Evolutionary conservation across 139 green algal species (phyloP).

Genomic region (Pleodorina starrii): DNA sequence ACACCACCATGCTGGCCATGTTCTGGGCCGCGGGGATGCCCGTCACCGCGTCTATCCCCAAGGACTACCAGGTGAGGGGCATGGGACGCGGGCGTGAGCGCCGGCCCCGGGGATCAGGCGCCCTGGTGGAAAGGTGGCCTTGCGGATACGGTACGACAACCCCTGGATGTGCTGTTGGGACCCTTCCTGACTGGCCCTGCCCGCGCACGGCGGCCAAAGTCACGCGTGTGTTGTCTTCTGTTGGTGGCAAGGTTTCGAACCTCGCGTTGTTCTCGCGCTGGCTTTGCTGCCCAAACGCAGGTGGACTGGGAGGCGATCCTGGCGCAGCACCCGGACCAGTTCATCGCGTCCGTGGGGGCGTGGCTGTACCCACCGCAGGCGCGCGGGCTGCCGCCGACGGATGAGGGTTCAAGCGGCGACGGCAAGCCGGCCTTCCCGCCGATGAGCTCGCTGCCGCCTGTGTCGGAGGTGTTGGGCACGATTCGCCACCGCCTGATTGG

Average conservation of each 20-base stretch:
- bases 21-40: conserved; percentile 90
- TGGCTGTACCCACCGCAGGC: conserved; percentile 54
- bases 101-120: no score
- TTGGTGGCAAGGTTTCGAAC: no score
- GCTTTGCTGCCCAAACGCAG: no score
- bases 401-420: not conserved
- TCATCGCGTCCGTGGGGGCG: conserved; percentile 60
- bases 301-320: conserved; percentile 96
- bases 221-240: no score
- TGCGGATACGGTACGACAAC: no score
- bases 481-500: conserved; percentile 70
- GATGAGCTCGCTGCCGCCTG: conserved; percentile 31
- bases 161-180: no score
- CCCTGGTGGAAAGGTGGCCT: no score
- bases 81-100: no score
- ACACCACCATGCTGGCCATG: conserved; percentile 86
- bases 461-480: conserved; percentile 62
- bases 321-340: conserved; percentile 74
- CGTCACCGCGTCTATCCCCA: conserved; percentile 81
- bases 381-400: not conserved
- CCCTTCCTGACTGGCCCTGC: no score
- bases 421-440: not conserved
- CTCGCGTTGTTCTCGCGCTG: no score
- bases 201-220: no score
- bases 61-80: conserved; percentile 85